Evolutionary conservation across 2,329 filamentous ascomycete species (phyloP).

Genomic region (Scedosporium minutisporum): DNA sequence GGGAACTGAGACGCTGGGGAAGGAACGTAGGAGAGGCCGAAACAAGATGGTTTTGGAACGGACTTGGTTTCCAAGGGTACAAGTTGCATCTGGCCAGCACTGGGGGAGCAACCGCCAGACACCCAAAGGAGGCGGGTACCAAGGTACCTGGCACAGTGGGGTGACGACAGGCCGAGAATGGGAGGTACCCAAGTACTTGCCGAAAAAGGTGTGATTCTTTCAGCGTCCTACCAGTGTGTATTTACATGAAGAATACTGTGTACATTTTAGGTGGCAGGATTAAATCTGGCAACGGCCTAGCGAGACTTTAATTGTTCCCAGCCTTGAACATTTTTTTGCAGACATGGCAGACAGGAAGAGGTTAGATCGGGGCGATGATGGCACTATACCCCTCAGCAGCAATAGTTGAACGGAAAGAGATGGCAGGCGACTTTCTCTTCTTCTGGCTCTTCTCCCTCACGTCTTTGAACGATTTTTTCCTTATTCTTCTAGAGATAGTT

Average conservation of each 20-base stretch:
- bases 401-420: neutral
- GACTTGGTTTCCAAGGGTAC: neutral
- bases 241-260: neutral
- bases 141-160: neutral
- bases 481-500: neutral
- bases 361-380: neutral
- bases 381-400: neutral
- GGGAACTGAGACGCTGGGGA: neutral
- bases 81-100: neutral
- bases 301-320: neutral
- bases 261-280: neutral
- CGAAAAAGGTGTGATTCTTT: neutral
- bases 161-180: neutral
- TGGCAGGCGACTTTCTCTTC: too few species aligned
- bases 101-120: neutral
- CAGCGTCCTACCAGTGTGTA: neutral
- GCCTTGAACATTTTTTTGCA: neutral
- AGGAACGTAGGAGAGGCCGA: slow-evolving; percentile 2
- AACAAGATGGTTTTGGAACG: slow-evolving; percentile 4
- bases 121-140: neutral
- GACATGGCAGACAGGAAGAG: neutral
- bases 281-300: neutral
- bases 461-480: neutral
- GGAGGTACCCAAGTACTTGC: too few species aligned
- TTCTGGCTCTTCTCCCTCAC: too few species aligned